phyloP scores from a whole-genome alignment of 2,329 filamentous ascomycete species.

The Phyllosticta ampelicida region DNA sequence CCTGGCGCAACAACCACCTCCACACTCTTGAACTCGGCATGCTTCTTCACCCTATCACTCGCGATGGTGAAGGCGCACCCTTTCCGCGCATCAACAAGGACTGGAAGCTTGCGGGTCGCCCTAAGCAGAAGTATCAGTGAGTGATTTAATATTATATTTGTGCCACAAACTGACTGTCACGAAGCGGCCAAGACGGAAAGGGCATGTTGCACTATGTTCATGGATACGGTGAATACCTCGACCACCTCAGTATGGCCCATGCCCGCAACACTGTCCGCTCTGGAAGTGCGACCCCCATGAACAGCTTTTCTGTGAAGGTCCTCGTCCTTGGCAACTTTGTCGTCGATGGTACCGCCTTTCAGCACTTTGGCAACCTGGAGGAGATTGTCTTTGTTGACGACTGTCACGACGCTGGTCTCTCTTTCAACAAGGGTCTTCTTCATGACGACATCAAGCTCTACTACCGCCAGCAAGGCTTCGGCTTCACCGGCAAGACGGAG shows the following conservation, averaged over 20 bases:
- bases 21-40: slow-evolving; percentile 20
- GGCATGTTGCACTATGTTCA: slow-evolving; percentile 19
- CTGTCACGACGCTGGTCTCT: slow-evolving; percentile 8
- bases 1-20: slow-evolving; percentile 21
- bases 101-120: slow-evolving; percentile 15
- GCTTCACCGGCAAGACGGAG: background rate
- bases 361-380: background rate
- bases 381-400: slow-evolving; percentile 1
- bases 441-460: background rate
- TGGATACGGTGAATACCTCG: slow-evolving; percentile 26
- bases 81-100: slow-evolving; percentile 15
- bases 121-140: background rate
- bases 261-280: slow-evolving; percentile 20
- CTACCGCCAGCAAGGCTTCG: background rate
- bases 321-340: slow-evolving; percentile 25
- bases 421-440: slow-evolving; percentile 2
- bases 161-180: background rate
- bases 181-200: slow-evolving; percentile 20
- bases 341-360: slow-evolving; percentile 22
- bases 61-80: slow-evolving; percentile 16
- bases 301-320: slow-evolving; percentile 1
- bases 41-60: slow-evolving; percentile 18
- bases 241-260: slow-evolving; percentile 21
- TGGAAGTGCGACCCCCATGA: slow-evolving; percentile 5
- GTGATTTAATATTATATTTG: background rate